Evolutionary conservation across 108 stramenopile genomes (phyloP), one percentile per base, ranked within the genome.

Genomic region (Discostella pseudostelligera): DNA sequence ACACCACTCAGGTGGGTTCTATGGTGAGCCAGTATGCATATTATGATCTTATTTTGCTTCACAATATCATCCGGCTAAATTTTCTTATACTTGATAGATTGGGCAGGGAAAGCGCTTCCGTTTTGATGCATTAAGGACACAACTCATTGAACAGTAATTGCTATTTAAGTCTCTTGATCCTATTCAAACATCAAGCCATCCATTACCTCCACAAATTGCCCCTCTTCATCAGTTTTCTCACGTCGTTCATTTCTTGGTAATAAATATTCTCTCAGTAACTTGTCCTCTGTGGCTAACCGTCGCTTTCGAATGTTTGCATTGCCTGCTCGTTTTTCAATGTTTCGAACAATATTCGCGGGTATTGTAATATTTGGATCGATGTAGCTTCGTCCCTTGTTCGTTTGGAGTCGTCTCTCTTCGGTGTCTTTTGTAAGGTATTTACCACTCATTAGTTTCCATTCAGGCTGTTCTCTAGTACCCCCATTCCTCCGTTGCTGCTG

Each of bases 231-330:
- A 6, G 26, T 43, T 59, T 60, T 65, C 25, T 73, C 64, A 16
- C 49, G 48, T n/a, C 79, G 49, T 55, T 80, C 62, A 17, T 70
- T 55, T 36, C 61, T 24, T 8, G 82, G 78, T n/a, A 89, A 61
- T 36, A 89, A 58, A 45, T 86, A 83, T 9, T 57, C 70, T 54
- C 88, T 65, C 28, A 89, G 56, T 3, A 89, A 54, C 35, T 58
- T 57, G 59, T 89, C 88, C 71, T 89, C 88, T 7, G 83, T 79
- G 32, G 71, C 62, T 7, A 89, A 72, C 60, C 78, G 69, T 43
- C 67, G 58, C 21, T 39, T 54, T 8, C 86, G 75, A 47, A 84
- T 72, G 35, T 43, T 78, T 42, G 83, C 86, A 1, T 69, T 54
- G 55, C 76, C 56, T 9, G 72, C 82, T 67, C 88, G 43, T 13